Evolutionary conservation across 805 yeast species (phyloP).

Genomic region (Jamesozyma rosinii): DNA sequence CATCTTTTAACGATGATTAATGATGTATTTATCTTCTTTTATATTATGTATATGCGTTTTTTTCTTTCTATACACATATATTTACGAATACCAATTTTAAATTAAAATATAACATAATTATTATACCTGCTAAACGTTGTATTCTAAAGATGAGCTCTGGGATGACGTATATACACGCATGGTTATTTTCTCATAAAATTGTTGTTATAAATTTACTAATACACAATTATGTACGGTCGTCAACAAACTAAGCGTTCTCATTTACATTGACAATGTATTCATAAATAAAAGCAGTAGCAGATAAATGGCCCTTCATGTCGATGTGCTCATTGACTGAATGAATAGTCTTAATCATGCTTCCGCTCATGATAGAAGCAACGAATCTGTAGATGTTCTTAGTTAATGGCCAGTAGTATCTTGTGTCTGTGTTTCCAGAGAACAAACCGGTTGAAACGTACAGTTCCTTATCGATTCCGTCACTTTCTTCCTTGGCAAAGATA

Average conservation of each 20-base stretch:
- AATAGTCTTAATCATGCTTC: conserved; percentile 25
- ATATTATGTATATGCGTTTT: not conserved
- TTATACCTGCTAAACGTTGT: no score
- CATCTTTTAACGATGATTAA: not conserved
- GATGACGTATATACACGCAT: no score
- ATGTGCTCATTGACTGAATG: conserved; percentile 62
- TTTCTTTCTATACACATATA: not conserved
- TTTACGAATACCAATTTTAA: no score
- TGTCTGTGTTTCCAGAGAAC: conserved; percentile 55
- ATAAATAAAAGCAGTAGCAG: conserved; percentile 47
- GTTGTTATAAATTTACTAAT: no score
- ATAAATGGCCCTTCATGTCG: conserved; percentile 49
- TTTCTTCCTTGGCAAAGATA: conserved; percentile 23
- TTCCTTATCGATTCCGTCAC: conserved; percentile 11
- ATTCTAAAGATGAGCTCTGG: no score
- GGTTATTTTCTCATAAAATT: no score
- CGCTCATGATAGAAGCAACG: conserved; percentile 17
- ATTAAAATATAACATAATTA: no score
- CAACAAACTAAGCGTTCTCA: conserved; percentile 8
- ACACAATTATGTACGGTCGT: no score
- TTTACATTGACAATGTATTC: conserved; percentile 35
- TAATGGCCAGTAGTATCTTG: conserved; percentile 49
- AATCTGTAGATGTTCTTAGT: conserved; percentile 48
- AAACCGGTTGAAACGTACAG: conserved; percentile 39
- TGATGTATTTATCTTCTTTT: not conserved